Evolutionary conservation across 768 basidiomycete species (phyloP), one percentile per base, ranked within the genome.

Genomic region (Hericium alpestre): DNA sequence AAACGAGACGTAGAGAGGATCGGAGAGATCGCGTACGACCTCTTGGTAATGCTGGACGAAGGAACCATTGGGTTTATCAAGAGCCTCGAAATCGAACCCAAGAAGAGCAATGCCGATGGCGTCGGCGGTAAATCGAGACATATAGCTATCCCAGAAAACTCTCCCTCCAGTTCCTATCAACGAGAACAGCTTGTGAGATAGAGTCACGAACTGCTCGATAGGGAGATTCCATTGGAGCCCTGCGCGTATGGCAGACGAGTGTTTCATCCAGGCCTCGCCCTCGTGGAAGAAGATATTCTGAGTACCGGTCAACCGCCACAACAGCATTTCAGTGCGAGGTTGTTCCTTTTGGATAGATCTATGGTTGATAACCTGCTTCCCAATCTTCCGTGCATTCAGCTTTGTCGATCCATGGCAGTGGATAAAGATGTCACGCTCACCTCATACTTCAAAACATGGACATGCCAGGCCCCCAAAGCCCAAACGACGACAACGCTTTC

Each of bases 401-500:
- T 46, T n/a, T 20, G 43, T n/a, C n/a, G 16, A 20, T 13, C 11
- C 43, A 46, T 9, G 9, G 15, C 12, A 46, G 7, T n/a, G n/a
- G 1, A 46, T n/a, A 16, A 16, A 46, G 43, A 18, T 5, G 16
- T 39, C 6, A n/a, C 2, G 56, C 66, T 20, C 49, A 73, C 74
- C 55, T 70, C 63, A 4, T 59, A 58, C 48, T 75, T 73, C 11
- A 75, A 58, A 20, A 76, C 64, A 49, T 76, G 74, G 40, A 76
- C 65, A 41, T 69, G 69, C 74, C 74, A 76, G 60, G 67, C 64
- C 20, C 74, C 73, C 5, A 75, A 66, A 53, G 69, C 68, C 60
- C 67, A 76, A 1, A 75, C 72, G 5, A 72, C 59, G 3, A 74
- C 73, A 39, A 72, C 67, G 15, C 68, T 68, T 15, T 46, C 13